Base-by-base conservation (phyloP, 2,329 filamentous ascomycete species). In the Pseudogymnoascus sp. region DNA sequence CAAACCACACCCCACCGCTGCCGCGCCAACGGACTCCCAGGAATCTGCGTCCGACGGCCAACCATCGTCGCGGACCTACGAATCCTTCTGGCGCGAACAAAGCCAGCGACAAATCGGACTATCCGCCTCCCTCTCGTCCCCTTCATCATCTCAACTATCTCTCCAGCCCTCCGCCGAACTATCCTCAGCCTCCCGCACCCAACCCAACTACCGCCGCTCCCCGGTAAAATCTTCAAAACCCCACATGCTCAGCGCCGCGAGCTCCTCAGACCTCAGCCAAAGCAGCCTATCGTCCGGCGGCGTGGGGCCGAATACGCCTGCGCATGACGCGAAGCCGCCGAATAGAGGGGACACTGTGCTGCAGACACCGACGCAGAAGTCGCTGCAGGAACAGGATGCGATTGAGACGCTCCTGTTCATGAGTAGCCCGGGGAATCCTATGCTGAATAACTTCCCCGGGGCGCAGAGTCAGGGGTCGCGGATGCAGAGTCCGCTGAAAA, bases 381-480 rank as follows among this genome's bases (percentile, higher is more conserved):
- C 85, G 22, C 78, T 84, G 7, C 84, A 89, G 61, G 90, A 95
- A 71, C 89, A 92, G 70, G 90, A 93, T 70, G 90, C 90, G 5
- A 86, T 93, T 56, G 90, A 93, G 71, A 89, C 89, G 0, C 76
- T 95, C 24, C 78, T 93, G 26, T 92, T 93, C 71, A 89, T 95
- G 85, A 91, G 89, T 70, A 90, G 88, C 66, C 89, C 89, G 0
- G 87, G 87, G 14, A 89, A 90, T 73, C 86, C 84, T 65, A 75
- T 87, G 68, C 84, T 84, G 66, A 82, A 83, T 65, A 72, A 75
- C 8, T 85, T 85, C 64, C 79, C 82, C 2, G 68, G 74, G 11
- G 75, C 77, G n/a, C 64, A 66, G 40, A 67, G 60, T 22, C 69
- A 70, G 61, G 63, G 19, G 5, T 71, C 70, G 26, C 71, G 69